A percentile compares a stretch with the other conserved stretches of the same genome.
These are phyloP conservation scores for Trichosanthes truncata DNA, from an alignment of 306 rosid genomes.

Conservation along the genomic window DNA sequence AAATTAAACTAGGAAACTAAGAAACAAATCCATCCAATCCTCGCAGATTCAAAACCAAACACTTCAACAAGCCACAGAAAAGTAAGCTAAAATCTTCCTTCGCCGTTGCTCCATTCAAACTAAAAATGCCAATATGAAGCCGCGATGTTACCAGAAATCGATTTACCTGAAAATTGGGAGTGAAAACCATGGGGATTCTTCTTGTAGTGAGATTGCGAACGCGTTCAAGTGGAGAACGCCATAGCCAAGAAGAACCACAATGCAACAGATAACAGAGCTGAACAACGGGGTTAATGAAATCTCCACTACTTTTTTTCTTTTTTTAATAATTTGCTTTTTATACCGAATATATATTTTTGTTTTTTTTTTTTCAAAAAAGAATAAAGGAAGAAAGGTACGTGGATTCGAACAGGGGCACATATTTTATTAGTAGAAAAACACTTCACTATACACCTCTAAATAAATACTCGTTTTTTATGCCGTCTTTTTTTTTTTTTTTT, in stretches of 20 bases:
- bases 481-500: no score
- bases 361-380: neutral
- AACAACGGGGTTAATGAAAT: neutral
- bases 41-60: neutral
- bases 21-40: neutral
- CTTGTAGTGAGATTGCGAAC: neutral
- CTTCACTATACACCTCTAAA: neutral
- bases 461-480: neutral
- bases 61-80: neutral
- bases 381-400: neutral
- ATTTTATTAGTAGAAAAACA: neutral
- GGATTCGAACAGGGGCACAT: neutral
- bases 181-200: neutral
- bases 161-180: slow-evolving; percentile 1
- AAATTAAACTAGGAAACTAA: neutral
- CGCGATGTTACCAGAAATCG: neutral
- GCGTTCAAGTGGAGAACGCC: neutral
- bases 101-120: neutral
- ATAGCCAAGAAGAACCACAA: neutral
- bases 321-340: neutral
- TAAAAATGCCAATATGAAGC: neutral
- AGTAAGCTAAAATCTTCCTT: neutral
- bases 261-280: neutral
- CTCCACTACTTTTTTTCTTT: neutral
- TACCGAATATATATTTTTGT: neutral